Evolutionary conservation across 163 green algal genomes (phyloP), one percentile per base, ranked within the genome.

Genomic region (Scenedesmus sp.): DNA sequence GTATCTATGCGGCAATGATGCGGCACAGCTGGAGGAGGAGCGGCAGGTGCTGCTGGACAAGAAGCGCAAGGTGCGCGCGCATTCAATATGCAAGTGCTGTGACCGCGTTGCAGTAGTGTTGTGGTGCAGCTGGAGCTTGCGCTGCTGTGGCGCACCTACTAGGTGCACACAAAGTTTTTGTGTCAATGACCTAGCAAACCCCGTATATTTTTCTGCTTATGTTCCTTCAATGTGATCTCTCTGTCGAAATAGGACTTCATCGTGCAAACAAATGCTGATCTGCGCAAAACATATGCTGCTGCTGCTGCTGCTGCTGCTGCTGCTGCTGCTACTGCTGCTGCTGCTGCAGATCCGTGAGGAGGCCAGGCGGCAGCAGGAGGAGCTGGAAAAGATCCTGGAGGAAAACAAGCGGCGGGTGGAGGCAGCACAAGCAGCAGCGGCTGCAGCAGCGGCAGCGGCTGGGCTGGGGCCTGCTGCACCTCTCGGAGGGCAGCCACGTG

Each of bases 321-420:
- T 64, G 59, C 59, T 64, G 10, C 10, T 64, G 10, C 2, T n/a
- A 2, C 15, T 67, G 46, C 13, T 46, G 9, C 10, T 2, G 5
- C 9, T 76, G 20, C 70, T 73, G 62, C 74, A 91, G 87, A 86
- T 91, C 8, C 87, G 88, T 46, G 88, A 88, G 64, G 88, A 92
- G 56, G 88, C 88, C 2, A 57, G 88, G 9, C 15, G 23, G 52
- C 88, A 89, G 88, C 88, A 92, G 70, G 88, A 92, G 55, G 88
- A 92, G 81, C 81, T 92, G 10, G 88, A 92, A 64, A 56, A 54
- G 23, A 88, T 92, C 46, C 66, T 92, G 3, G 88, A 92, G 60
- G 88, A 92, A 10, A 92, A 92, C 81, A 88, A 64, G 54, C 67
- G 64, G 13, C 26, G 73, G 23, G 81, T 88, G 10, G 88, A 89